Conservation (phyloP, 345 rosid genomes). For the Citrus australasica region DNA sequence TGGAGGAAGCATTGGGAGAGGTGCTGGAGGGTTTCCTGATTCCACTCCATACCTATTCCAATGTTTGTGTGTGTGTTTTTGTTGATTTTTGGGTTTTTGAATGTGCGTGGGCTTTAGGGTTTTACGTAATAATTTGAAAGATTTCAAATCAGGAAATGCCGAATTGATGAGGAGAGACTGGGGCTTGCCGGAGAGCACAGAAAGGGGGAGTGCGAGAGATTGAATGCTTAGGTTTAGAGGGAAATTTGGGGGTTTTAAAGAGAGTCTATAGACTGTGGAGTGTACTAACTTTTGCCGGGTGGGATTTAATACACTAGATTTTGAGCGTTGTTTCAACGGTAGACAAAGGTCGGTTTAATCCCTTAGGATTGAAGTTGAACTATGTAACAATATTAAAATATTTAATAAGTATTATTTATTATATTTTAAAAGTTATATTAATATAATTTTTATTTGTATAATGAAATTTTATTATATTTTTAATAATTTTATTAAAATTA, state of each 20-base stretch:
- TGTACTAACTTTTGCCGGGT: too few relatives aligned
- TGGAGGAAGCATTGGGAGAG: constrained; percentile 84
- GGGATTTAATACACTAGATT: too few relatives aligned
- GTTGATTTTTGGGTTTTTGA: constrained; percentile 4
- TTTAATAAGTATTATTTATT: too few relatives aligned
- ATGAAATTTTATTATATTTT: too few relatives aligned
- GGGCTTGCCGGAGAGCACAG: not conserved
- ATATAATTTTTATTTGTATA: too few relatives aligned
- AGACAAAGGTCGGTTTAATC: too few relatives aligned
- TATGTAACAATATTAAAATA: too few relatives aligned
- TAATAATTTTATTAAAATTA: too few relatives aligned
- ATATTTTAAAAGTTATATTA: too few relatives aligned
- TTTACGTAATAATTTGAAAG: not conserved
- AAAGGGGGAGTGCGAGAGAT: not conserved
- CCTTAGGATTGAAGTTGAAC: too few relatives aligned
- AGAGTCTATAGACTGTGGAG: not conserved
- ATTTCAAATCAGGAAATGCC: not conserved
- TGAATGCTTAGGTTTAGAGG: constrained; percentile 16
- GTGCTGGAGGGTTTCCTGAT: constrained; percentile 53
- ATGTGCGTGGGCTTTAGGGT: not conserved
- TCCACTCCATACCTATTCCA: constrained; percentile 51
- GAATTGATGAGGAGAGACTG: not conserved
- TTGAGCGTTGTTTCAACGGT: too few relatives aligned
- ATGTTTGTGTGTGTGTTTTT: too few relatives aligned
- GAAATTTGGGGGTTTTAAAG: not conserved